Conservation (phyloP, 2,329 filamentous ascomycete genomes). For the Exophiala spinifera region DNA sequence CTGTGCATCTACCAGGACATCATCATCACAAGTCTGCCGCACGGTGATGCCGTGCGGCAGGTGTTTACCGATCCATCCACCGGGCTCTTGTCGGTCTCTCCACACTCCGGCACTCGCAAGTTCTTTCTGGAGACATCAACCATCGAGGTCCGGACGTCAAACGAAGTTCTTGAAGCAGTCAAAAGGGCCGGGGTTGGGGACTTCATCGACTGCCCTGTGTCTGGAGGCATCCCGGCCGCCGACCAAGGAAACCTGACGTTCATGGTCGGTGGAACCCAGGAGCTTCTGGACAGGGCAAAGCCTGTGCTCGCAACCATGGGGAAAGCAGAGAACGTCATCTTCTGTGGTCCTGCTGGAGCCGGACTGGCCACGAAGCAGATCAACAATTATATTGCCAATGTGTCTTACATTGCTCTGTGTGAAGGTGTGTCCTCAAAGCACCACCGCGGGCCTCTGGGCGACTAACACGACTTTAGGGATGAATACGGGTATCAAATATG, state of each 20-base stretch:
- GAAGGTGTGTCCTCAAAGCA: conserved; percentile 19
- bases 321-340: conserved; percentile 49
- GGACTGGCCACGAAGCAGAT: conserved; percentile 32
- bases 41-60: conserved; percentile 49
- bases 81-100: conserved; percentile 35
- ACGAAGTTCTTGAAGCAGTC: conserved; percentile 40
- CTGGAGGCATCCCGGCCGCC: conserved; percentile 51
- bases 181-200: conserved; percentile 35
- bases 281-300: conserved; percentile 48
- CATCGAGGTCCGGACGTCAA: conserved; percentile 52
- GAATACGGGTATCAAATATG: conserved; percentile 36
- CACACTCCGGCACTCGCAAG: conserved; percentile 38
- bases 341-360: conserved; percentile 30
- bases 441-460: neutral
- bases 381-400: conserved; percentile 32
- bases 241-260: conserved; percentile 52
- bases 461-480: conserved; percentile 53
- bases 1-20: conserved; percentile 36
- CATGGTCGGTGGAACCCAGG: conserved; percentile 53
- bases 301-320: conserved; percentile 41
- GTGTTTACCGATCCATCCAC: conserved; percentile 49
- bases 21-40: conserved; percentile 53
- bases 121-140: conserved; percentile 53
- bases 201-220: conserved; percentile 55
- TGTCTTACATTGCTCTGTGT: conserved; percentile 25